Conservation (phyloP, 2,329 filamentous ascomycete genomes). For the Anthostomella pinea region DNA sequence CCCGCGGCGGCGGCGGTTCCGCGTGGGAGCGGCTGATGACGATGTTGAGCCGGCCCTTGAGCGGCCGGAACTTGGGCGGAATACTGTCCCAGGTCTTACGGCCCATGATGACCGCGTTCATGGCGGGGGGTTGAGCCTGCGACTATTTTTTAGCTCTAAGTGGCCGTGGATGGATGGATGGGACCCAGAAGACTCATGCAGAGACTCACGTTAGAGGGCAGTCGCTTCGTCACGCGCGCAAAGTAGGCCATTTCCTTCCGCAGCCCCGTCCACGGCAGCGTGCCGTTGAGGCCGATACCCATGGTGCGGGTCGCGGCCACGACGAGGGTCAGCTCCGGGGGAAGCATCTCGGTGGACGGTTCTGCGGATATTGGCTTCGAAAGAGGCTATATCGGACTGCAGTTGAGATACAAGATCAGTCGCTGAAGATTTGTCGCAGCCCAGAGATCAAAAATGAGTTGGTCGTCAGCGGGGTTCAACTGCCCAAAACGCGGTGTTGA, state of each 20-base stretch:
- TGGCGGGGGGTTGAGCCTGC: conserved; percentile 32
- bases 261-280: conserved; percentile 84
- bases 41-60: conserved; percentile 78
- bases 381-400: background rate
- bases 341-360: conserved; percentile 11
- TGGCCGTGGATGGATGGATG: conserved; percentile 1
- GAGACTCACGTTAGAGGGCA: conserved; percentile 41
- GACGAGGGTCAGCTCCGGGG: conserved; percentile 74
- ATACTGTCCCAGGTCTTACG: conserved; percentile 96
- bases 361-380: conserved; percentile 8
- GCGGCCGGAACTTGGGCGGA: conserved; percentile 71
- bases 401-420: background rate
- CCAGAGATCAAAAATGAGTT: too few relatives aligned
- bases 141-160: conserved; percentile 7
- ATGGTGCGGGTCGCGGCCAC: conserved; percentile 88
- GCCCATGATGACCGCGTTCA: conserved; percentile 91
- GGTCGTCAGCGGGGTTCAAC: too few relatives aligned
- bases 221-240: conserved; percentile 77
- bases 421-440: conserved; percentile 5
- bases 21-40: conserved; percentile 63
- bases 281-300: conserved; percentile 79
- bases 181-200: background rate
- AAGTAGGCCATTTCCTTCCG: conserved; percentile 95
- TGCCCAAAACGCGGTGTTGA: conserved; percentile 6
- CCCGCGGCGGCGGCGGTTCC: conserved; percentile 12